These are phyloP conservation scores for Prunus kanzakura DNA, from an alignment of 306 rosid species.

Conservation along the genomic window DNA sequence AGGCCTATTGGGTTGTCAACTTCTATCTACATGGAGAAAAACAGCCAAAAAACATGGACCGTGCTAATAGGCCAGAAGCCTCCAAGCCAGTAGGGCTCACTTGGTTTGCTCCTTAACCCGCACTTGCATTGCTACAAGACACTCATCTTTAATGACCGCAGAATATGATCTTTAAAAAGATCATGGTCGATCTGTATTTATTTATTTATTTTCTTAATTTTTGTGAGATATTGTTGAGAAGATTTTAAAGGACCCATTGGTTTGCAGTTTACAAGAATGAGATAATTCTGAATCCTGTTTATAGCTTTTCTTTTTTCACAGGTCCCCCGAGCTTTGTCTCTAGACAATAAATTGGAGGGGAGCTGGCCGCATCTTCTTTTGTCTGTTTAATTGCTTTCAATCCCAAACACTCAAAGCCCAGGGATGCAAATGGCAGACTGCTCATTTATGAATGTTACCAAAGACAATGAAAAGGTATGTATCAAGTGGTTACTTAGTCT, in stretches of 20 bases:
- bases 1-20: neutral
- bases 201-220: neutral
- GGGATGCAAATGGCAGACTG: neutral
- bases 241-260: neutral
- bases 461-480: neutral
- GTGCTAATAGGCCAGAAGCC: slow-evolving; percentile 8
- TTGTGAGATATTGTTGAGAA: neutral
- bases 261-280: neutral
- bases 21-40: neutral
- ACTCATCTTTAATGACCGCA: neutral
- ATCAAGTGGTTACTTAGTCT: neutral
- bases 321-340: slow-evolving; percentile 4
- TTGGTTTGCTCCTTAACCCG: neutral
- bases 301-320: neutral
- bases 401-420: neutral
- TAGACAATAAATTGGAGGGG: neutral
- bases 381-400: neutral
- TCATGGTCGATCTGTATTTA: neutral
- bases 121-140: neutral
- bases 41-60: neutral
- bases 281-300: neutral
- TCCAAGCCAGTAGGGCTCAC: slow-evolving; percentile 11
- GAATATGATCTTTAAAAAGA: neutral
- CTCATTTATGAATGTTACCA: slow-evolving; percentile 1
- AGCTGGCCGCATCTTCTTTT: neutral